These are phyloP conservation scores for Apiospora aurea DNA, from an alignment of 2,329 filamentous ascomycete genomes.

Conservation along the genomic window DNA sequence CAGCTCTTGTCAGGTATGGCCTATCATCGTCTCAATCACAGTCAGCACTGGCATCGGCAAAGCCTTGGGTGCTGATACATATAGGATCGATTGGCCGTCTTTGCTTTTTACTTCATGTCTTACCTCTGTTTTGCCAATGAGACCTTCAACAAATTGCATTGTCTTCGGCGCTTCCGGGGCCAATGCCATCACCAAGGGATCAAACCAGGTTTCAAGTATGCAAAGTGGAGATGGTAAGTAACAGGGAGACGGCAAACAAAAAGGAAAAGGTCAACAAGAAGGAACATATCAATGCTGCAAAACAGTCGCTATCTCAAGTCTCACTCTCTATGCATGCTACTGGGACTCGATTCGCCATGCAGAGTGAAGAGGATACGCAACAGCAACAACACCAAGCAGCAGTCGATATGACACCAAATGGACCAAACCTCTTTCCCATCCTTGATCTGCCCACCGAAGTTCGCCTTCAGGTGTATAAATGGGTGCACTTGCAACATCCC, in stretches of 20 bases:
- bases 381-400: not conserved
- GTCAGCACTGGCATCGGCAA: not conserved
- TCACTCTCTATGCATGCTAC: not conserved
- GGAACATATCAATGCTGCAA: not conserved
- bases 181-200: not conserved
- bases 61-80: not conserved
- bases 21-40: not conserved
- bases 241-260: too few species aligned
- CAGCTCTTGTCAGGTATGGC: not conserved
- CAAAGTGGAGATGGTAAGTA: not conserved
- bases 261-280: not conserved
- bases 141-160: not conserved
- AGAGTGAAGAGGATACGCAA: not conserved
- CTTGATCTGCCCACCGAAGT: conserved; percentile 53
- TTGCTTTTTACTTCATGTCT: not conserved
- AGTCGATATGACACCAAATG: not conserved
- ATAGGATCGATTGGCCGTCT: not conserved
- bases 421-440: conserved; percentile 34
- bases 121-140: not conserved
- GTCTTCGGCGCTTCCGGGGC: not conserved
- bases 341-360: not conserved
- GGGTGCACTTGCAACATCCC: conserved; percentile 48
- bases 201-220: not conserved
- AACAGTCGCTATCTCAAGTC: not conserved
- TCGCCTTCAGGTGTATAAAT: conserved; percentile 54